Conservation (phyloP, 2,329 filamentous ascomycete species). For the Talaromyces sp. region DNA sequence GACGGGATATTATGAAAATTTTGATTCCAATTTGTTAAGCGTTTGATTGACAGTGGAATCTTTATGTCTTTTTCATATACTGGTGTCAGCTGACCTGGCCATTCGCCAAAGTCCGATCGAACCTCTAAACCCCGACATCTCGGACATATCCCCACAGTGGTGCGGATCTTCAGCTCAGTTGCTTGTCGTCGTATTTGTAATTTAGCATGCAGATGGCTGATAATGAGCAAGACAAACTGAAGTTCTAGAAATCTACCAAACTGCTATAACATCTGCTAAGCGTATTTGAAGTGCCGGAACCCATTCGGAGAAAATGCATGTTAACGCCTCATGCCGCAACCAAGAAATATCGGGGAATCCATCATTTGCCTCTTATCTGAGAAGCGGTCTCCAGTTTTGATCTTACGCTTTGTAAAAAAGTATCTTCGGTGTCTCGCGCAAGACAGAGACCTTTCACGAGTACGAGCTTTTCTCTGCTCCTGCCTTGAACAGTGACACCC, state of each 20-base stretch:
- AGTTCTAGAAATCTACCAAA: neutral
- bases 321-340: neutral
- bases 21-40: neutral
- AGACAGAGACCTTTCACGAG: conserved; percentile 25
- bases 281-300: neutral
- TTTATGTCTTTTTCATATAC: neutral
- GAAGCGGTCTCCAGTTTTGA: neutral
- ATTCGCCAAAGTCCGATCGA: neutral
- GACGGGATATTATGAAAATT: neutral
- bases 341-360: neutral
- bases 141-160: neutral
- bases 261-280: neutral
- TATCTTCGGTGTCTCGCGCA: conserved; percentile 26
- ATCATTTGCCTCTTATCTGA: neutral
- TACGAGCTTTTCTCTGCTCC: conserved; percentile 61
- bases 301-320: neutral
- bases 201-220: neutral
- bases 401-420: conserved; percentile 18
- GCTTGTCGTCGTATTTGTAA: neutral
- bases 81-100: neutral
- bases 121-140: neutral
- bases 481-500: conserved; percentile 55
- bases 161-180: neutral
- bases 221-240: neutral
- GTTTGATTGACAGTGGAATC: neutral